A percentile compares a stretch with the other conserved stretches of the same genome.
Evolutionary conservation across 1,284 basidiomycete species (phyloP).

Genomic region (Wallemia mellicola): DNA sequence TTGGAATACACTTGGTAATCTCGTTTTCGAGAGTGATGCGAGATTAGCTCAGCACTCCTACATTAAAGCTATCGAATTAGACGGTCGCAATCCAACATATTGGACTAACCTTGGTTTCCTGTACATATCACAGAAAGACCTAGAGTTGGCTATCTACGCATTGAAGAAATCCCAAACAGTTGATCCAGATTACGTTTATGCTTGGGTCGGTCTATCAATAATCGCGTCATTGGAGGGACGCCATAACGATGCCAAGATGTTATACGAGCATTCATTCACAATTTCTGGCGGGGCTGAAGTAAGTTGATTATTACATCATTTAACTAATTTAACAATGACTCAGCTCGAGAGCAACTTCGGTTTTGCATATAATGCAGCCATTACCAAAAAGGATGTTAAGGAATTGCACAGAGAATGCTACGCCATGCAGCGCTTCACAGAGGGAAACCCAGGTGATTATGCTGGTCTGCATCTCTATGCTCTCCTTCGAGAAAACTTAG

Average conservation of each 20-base stretch:
- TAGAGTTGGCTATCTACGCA: slow-evolving; percentile 55
- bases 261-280: slow-evolving; percentile 57
- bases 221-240: slow-evolving; percentile 40
- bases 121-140: slow-evolving; percentile 53
- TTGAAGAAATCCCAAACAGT: slow-evolving; percentile 65
- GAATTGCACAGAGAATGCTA: slow-evolving; percentile 36
- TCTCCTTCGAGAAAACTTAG: slow-evolving; percentile 56
- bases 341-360: slow-evolving; percentile 61
- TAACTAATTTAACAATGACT: neutral
- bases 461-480: slow-evolving; percentile 57
- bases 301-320: slow-evolving; percentile 12
- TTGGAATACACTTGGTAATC: slow-evolving; percentile 53
- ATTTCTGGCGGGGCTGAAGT: slow-evolving; percentile 35
- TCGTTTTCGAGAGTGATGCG: slow-evolving; percentile 35
- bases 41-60: slow-evolving; percentile 70
- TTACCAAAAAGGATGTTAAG: slow-evolving; percentile 13
- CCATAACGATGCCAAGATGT: slow-evolving; percentile 28
- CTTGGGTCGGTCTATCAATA: slow-evolving; percentile 85
- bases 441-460: slow-evolving; percentile 34
- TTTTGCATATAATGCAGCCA: slow-evolving; percentile 35
- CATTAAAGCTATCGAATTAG: slow-evolving; percentile 58
- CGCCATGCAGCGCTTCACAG: slow-evolving; percentile 43
- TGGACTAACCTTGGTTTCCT: slow-evolving; percentile 81
- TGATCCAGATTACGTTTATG: slow-evolving; percentile 60
- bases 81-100: slow-evolving; percentile 34